Evolutionary conservation across 495 filamentous ascomycete genomes (phyloP), one percentile per base, ranked within the genome.

Genomic region (Sporormia fimetaria): DNA sequence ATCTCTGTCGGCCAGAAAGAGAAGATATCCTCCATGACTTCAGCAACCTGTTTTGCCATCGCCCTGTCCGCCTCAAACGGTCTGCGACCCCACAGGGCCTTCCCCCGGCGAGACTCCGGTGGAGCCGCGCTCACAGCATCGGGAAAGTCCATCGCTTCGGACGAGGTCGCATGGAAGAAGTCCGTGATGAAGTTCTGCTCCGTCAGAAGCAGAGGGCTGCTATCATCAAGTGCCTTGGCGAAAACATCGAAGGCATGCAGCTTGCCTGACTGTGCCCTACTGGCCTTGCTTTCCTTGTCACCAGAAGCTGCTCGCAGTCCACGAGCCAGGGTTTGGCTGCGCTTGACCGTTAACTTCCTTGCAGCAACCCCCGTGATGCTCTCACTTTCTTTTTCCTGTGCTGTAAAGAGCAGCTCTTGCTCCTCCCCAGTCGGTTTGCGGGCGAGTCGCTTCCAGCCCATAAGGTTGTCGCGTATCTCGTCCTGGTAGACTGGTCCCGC

Each of bases 121-220:
- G 66, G 60, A 2, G 73, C 68, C 4, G 71, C 66, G 15, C 69
- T 63, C 14, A 93, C 75, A 2, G 83, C 69, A 31, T 96, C 88
- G 1, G 78, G 67, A 51, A 94, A 96, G 49, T 95, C 87, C 10
- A 69, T 62, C 10, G 70, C 77, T 38, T 80, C 74, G 9, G 83
- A 66, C 11, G 85, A 90, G 23, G 76, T 80, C 6, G 90, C 70
- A 40, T 94, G 86, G 67, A 95, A 96, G 62, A 94, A 90, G 39
- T 90, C 82, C 16, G 92, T 76, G 20, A 94, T 65, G 52, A 95
- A 96, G 55, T 94, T 94, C 59, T 96, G 88, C 63, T 96, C 88
- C 45, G 81, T 81, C 33, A 80, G 78, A 26, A 94, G 75, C 42
- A 90, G 71, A 15, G 75, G 78, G 31, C 84, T 61, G 40, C 83